Evolutionary conservation across 2,329 filamentous ascomycete species (phyloP).

Genomic region (Fusarium decemcellulare): DNA sequence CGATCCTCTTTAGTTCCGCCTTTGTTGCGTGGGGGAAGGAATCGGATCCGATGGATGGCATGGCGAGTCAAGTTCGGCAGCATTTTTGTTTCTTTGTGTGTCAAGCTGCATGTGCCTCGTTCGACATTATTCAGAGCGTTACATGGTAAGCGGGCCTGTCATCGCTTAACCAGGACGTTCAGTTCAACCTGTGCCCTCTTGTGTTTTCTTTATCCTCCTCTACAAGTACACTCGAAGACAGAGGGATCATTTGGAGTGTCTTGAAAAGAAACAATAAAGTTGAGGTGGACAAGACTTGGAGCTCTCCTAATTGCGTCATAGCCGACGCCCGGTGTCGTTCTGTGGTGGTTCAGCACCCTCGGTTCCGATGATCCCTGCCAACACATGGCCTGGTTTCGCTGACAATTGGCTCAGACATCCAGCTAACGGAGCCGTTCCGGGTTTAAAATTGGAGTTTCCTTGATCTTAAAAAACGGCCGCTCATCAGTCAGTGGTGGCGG

Average conservation of each 20-base stretch:
- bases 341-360: slow-evolving; percentile 7
- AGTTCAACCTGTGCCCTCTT: too few species aligned
- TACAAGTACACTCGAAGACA: neutral
- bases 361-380: slow-evolving; percentile 39
- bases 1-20: slow-evolving; percentile 3
- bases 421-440: slow-evolving; percentile 1
- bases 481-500: slow-evolving; percentile 12
- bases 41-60: slow-evolving; percentile 38
- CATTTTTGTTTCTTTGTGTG: neutral
- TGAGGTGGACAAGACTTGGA: neutral
- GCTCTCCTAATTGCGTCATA: slow-evolving; percentile 13
- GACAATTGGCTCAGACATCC: neutral
- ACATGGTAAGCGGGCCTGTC: neutral
- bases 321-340: neutral
- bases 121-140: neutral
- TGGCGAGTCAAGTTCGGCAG: neutral
- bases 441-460: slow-evolving; percentile 10
- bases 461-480: neutral
- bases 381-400: neutral
- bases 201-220: neutral
- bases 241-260: too few species aligned
- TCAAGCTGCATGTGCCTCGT: neutral
- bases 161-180: too few species aligned
- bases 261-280: neutral
- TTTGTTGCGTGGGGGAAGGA: slow-evolving; percentile 7